Evolutionary conservation across 805 yeast genomes (phyloP), one percentile per base, ranked within the genome.

Genomic region (Yamadazyma kitorensis): DNA sequence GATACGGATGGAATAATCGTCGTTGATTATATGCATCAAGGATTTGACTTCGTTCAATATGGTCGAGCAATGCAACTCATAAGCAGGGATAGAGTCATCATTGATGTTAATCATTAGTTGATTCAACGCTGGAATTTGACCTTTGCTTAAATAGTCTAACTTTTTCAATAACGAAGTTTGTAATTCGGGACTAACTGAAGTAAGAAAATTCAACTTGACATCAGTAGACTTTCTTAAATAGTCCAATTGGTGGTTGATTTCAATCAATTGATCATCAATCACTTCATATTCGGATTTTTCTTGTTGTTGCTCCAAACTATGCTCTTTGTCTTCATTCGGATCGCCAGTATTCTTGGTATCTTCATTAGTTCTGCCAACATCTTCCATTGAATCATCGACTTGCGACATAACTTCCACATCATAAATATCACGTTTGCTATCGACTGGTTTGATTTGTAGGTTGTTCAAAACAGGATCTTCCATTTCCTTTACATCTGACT

Each of bases 1-100:
- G 24, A 81, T 70, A 49, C 67, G 68, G 36, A 70, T 68, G 0
- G 81, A 73, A 40, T 72, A 70, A 33, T 69, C 56, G 31, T 61
- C 69, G 38, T 67, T 64, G 11, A 63, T 59, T 36, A 59, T 41
- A 27, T 59, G 67, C 24, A 55, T 49, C 8, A 65, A 47, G 5
- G 68, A 52, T 36, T 53, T 59, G 27, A 60, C 51, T 37, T 67
- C 72, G 29, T 57, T 54, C 12, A 59, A 47, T 16, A 61, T 52
- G 2, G 59, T 62, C 4, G 45, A 39, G 40, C 59, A 63, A 32
- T 62, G 41, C 26, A 41, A 41, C 37, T 65, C 70, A 33, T 59
- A 59, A 5, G 53, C 52, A 1, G 69, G 68, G 5, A 67, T 43
- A 15, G 51, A 44, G 18, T 55, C 56, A 32, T 62, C 67, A 41